phyloP scores from a whole-genome alignment of 257 asterid genomes.

The Nyctanthes arbortristis region DNA sequence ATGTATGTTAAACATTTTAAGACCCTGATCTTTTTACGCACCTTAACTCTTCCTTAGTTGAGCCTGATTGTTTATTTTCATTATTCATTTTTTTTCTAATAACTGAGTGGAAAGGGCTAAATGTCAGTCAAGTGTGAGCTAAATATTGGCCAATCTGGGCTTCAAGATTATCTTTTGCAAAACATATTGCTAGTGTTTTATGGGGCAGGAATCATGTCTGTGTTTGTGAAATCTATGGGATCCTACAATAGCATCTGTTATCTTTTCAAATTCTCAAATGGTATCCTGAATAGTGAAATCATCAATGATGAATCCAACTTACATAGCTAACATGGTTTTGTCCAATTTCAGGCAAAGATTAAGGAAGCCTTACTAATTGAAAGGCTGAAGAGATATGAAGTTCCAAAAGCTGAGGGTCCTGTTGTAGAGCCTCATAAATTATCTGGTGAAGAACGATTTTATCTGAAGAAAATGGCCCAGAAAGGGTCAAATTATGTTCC shows the following conservation, averaged over 20 bases:
- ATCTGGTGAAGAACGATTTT: constrained; percentile 86
- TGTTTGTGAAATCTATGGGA: background rate
- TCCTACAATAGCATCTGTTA: background rate
- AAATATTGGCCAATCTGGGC: background rate
- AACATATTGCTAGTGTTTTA: background rate
- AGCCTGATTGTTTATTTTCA: too few relatives aligned
- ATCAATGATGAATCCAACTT: constrained; percentile 7
- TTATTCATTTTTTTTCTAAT: background rate
- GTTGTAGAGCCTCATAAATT: constrained; percentile 64
- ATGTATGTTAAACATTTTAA: too few relatives aligned
- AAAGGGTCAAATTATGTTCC: constrained; percentile 90
- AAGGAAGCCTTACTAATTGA: constrained; percentile 78
- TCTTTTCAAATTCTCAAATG: background rate
- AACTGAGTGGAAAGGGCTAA: too few relatives aligned
- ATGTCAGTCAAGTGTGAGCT: too few relatives aligned
- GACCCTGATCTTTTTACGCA: too few relatives aligned
- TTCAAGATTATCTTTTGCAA: background rate
- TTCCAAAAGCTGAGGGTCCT: constrained; percentile 85
- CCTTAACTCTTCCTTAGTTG: too few relatives aligned
- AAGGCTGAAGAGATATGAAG: constrained; percentile 83
- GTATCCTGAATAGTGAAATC: constrained; percentile 3
- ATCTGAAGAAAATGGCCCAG: constrained; percentile 90
- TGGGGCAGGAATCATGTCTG: background rate
- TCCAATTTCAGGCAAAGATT: constrained; percentile 58
- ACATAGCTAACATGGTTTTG: background rate